A percentile compares a stretch with the other conserved stretches of the same genome.
Evolutionary conservation across 2,329 filamentous ascomycete species (phyloP).

Genomic region (Penicillium sp.): DNA sequence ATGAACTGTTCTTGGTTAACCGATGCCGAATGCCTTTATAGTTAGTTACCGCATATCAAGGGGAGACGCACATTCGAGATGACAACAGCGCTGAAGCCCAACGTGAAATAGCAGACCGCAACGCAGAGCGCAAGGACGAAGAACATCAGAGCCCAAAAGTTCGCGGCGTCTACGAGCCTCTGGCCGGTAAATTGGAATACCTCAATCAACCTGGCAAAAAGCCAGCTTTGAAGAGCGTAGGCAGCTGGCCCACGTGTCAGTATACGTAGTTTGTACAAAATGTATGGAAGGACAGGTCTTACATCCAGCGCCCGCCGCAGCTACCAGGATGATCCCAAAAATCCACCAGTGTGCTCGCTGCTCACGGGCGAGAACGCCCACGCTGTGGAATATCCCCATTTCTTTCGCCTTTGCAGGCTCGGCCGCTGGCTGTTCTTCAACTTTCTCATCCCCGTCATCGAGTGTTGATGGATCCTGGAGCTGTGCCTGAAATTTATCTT

Average conservation of each 20-base stretch:
- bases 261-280: neutral
- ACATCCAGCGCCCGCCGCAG: slow-evolving; percentile 14
- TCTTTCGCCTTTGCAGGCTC: slow-evolving; percentile 40
- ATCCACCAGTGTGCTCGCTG: slow-evolving; percentile 15
- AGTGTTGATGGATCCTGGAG: neutral
- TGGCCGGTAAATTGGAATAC: slow-evolving; percentile 51
- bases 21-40: too few species aligned
- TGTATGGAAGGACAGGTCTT: neutral
- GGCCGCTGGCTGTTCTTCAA: slow-evolving; percentile 28
- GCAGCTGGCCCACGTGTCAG: slow-evolving; percentile 23
- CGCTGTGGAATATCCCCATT: neutral
- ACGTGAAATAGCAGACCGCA: slow-evolving; percentile 47
- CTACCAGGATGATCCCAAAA: neutral
- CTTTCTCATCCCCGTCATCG: slow-evolving; percentile 24
- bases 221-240: slow-evolving; percentile 41
- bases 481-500: neutral
- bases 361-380: neutral
- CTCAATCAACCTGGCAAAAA: slow-evolving; percentile 55
- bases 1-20: slow-evolving; percentile 30
- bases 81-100: slow-evolving; percentile 52
- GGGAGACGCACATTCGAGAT: slow-evolving; percentile 47
- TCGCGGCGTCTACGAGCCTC: slow-evolving; percentile 45
- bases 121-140: slow-evolving; percentile 58
- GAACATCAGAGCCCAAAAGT: slow-evolving; percentile 62
- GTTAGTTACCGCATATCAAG: neutral